Percentiles rank a stretch among this genome's conserved stretches.
Evolutionary conservation across 805 yeast genomes (phyloP).

Genomic region (Hanseniaspora lindneri): DNA sequence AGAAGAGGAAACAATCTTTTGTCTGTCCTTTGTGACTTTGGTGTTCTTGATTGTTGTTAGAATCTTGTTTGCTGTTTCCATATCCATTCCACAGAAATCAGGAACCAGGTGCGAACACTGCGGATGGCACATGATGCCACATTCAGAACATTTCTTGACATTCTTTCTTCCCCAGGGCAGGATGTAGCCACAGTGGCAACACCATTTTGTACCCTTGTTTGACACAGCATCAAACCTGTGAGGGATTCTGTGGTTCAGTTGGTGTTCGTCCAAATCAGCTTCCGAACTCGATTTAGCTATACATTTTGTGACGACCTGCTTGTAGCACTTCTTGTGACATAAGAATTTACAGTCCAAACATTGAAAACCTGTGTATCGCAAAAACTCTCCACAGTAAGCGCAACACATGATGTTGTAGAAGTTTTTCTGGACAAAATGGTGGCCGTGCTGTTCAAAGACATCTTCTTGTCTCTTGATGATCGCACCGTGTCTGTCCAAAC

Average conservation of each 20-base stretch:
- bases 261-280: slow-evolving; percentile 57
- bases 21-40: slow-evolving; percentile 22
- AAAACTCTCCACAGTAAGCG: slow-evolving; percentile 91
- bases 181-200: slow-evolving; percentile 97
- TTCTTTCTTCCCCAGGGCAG: slow-evolving; percentile 91
- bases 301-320: slow-evolving; percentile 72
- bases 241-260: slow-evolving; percentile 90
- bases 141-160: slow-evolving; percentile 81
- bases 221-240: slow-evolving; percentile 89
- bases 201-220: slow-evolving; percentile 96
- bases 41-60: slow-evolving; percentile 72
- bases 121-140: slow-evolving; percentile 91
- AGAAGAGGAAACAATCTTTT: slow-evolving; percentile 18
- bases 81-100: slow-evolving; percentile 96
- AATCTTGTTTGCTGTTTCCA: slow-evolving; percentile 90
- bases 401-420: slow-evolving; percentile 95
- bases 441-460: slow-evolving; percentile 91
- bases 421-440: slow-evolving; percentile 89
- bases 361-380: slow-evolving; percentile 75
- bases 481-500: slow-evolving; percentile 93
- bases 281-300: slow-evolving; percentile 65
- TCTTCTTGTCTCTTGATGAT: slow-evolving; percentile 82
- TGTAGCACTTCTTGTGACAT: slow-evolving; percentile 71
- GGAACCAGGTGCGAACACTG: slow-evolving; percentile 91
- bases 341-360: slow-evolving; percentile 74